Base-by-base conservation (phyloP, 2,329 filamentous ascomycete species). In the Thielaviopsis euricoi region DNA sequence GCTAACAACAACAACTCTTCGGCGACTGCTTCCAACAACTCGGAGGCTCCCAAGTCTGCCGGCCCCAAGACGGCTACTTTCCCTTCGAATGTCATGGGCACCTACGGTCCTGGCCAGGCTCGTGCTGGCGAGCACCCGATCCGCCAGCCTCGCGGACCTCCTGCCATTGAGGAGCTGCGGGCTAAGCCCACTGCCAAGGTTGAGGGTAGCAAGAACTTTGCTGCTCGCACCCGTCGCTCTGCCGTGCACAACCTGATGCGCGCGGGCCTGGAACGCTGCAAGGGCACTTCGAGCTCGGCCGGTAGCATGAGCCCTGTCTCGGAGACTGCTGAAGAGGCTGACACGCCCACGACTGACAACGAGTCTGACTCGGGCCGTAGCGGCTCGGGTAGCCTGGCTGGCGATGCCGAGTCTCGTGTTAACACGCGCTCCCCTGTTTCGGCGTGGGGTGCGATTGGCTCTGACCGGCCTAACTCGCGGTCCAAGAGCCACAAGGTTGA, bases 161-260 rank as follows among this genome's bases (percentile, higher is more conserved):
- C 93, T 15, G 83, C 87, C 15, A 78, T 97, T 55, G 93, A 98
- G 64, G 93, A 98, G 73, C 82, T 98, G 61, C 81, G 85, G 66
- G 79, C 85, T 21, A 93, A 90, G 72, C 93, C 93, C 1, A 97
- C 91, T 9, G 84, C 88, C 64, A 95, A 89, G 73, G 82, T 91
- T 62, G 91, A 97, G 70, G 93, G 91, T 23, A 96, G 91, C 82
- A 85, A 96, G 81, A 98, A 98, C 75, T 98, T 98, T 72, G 86
- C 87, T 12, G 83, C 89, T 58, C 89, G 93, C 61, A 90, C 94
- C 66, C 89, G 93, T 61, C 89, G 91, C 63, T 89, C 87, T 65
- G 93, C 93, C 25, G 83, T 98, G 51, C 84, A 90, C 74, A 96
- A 89, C 68, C 80, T 98, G 54, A 87, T 96, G 61, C 87, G 87